These are phyloP conservation scores for Quercus tomentella DNA, from an alignment of 331 rosid genomes.

Conservation along the genomic window DNA sequence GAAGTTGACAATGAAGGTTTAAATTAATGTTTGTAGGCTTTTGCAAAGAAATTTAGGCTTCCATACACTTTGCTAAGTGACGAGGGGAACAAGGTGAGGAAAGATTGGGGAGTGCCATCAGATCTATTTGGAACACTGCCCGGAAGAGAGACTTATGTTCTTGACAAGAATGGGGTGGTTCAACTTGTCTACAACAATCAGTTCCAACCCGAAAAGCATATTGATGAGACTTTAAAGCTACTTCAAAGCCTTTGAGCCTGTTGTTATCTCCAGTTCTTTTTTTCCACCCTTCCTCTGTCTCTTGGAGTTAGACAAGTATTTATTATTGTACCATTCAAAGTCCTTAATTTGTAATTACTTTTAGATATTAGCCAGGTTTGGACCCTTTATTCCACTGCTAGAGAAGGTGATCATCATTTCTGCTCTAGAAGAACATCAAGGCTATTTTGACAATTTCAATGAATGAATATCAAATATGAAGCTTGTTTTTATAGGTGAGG, in stretches of 20 bases:
- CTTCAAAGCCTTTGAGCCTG: constrained; percentile 60
- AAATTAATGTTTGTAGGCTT: constrained; percentile 50
- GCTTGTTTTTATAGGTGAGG: neutral
- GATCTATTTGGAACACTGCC: constrained; percentile 95
- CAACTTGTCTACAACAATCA: constrained; percentile 93
- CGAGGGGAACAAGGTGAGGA: constrained; percentile 87
- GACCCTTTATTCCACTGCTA: constrained; percentile 8
- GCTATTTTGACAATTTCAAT: neutral
- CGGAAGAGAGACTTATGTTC: constrained; percentile 92
- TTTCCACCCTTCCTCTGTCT: neutral
- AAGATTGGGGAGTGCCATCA: constrained; percentile 89
- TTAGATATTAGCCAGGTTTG: constrained; percentile 17
- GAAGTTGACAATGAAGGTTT: constrained; percentile 9
- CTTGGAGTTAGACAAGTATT: constrained; percentile 4
- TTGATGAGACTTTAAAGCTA: constrained; percentile 88
- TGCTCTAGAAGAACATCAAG: neutral
- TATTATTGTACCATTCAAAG: constrained; percentile 13
- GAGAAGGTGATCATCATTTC: constrained; percentile 11
- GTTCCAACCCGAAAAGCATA: constrained; percentile 96
- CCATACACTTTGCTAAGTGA: constrained; percentile 88
- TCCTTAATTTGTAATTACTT: constrained; percentile 6
- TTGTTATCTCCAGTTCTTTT: constrained; percentile 1
- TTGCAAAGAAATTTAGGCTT: constrained; percentile 81
- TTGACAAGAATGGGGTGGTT: constrained; percentile 87
- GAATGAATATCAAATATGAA: neutral